Percentiles rank a stretch among this genome's conserved stretches.
phyloP scores from a whole-genome alignment of 352 stramenopile species.

The Phytophthora pisi region DNA sequence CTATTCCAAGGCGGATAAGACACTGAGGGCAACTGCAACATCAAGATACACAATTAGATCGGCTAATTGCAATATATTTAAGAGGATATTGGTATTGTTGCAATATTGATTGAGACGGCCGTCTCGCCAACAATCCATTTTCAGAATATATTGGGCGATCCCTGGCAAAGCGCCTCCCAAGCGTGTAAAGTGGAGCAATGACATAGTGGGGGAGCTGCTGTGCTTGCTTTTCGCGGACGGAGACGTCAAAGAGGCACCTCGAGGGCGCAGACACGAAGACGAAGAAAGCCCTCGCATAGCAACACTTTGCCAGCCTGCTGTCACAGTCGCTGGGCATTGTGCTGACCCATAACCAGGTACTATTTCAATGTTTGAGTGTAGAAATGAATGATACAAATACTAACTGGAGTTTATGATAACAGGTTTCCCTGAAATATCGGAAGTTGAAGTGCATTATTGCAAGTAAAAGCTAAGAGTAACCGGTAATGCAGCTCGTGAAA shows the following conservation, averaged over 20 bases:
- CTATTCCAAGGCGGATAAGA: too few species aligned
- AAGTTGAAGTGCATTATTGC: slow-evolving; percentile 12
- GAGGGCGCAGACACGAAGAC: neutral
- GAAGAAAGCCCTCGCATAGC: neutral
- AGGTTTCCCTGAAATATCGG: slow-evolving; percentile 15
- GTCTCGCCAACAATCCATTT: too few species aligned
- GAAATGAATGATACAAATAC: neutral
- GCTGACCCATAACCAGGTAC: neutral
- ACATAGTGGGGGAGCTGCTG: neutral
- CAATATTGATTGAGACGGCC: too few species aligned
- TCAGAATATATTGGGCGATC: too few species aligned
- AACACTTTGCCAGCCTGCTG: neutral
- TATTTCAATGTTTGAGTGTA: neutral
- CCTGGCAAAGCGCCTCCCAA: neutral
- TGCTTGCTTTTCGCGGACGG: neutral
- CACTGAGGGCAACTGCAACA: too few species aligned
- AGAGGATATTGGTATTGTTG: too few species aligned
- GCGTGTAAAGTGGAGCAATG: neutral
- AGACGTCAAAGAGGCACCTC: neutral
- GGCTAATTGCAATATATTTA: too few species aligned
- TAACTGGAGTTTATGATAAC: neutral
- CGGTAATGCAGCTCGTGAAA: neutral
- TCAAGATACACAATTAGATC: too few species aligned
- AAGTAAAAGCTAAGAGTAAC: slow-evolving; percentile 7
- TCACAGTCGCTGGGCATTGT: neutral